phyloP scores from a whole-genome alignment of 257 asterid species.

The Ehretia macrophylla region DNA sequence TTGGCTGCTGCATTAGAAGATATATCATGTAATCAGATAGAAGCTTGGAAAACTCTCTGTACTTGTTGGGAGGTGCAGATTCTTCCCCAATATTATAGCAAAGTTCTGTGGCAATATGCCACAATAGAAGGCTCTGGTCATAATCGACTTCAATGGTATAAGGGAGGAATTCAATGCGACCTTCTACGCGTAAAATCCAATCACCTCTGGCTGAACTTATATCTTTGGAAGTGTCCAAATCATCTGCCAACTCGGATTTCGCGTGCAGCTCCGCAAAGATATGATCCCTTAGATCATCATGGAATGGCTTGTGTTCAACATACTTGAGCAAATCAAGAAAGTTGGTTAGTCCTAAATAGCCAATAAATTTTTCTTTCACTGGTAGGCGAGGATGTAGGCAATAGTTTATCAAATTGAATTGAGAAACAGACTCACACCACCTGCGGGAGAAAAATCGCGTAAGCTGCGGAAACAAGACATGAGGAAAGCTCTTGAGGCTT shows the following conservation, averaged over 20 bases:
- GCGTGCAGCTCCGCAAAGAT: constrained; percentile 27
- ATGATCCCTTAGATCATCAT: constrained; percentile 18
- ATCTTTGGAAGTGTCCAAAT: constrained; percentile 31
- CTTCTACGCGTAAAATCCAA: constrained; percentile 25
- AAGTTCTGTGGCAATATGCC: constrained; percentile 51
- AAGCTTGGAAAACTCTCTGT: constrained; percentile 17
- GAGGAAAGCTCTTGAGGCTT: not conserved
- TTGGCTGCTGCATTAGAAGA: constrained; percentile 38
- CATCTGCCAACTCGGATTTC: constrained; percentile 33
- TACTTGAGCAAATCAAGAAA: constrained; percentile 16
- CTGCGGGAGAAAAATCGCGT: constrained; percentile 17
- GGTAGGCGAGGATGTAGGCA: constrained; percentile 18
- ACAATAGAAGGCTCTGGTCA: constrained; percentile 35
- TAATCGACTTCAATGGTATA: constrained; percentile 23
- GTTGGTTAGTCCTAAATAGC: constrained; percentile 20
- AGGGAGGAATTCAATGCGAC: constrained; percentile 17
- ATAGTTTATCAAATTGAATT: constrained; percentile 31
- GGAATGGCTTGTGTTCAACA: constrained; percentile 11
- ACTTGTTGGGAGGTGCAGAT: not conserved
- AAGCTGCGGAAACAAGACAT: not conserved
- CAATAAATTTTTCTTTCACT: constrained; percentile 15
- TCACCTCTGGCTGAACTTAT: constrained; percentile 43
- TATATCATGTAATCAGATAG: too few species aligned
- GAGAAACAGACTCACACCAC: constrained; percentile 36
- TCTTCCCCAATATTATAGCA: constrained; percentile 22